Evolutionary conservation across 139 green algal species (phyloP).

Genomic region (Prasinococcaceae sp.): DNA sequence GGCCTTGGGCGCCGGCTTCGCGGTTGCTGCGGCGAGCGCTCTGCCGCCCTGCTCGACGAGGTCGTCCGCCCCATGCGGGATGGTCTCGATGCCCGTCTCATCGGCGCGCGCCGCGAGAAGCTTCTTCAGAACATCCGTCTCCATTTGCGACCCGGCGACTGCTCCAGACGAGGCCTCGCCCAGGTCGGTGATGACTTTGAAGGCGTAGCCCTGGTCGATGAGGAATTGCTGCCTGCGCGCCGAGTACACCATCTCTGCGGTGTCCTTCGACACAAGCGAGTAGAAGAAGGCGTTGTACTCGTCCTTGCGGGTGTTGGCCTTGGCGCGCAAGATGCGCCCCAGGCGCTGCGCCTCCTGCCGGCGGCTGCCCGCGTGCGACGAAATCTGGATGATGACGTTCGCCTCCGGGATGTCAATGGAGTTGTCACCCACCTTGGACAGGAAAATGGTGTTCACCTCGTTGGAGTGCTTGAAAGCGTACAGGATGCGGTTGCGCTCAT

Average conservation of each 20-base stretch:
- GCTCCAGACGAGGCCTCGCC: neutral
- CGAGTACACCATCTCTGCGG: conserved; percentile 93
- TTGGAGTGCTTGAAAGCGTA: conserved; percentile 82
- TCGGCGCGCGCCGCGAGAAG: conserved; percentile 51
- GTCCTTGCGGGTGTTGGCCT: conserved; percentile 32
- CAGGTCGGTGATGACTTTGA: no score
- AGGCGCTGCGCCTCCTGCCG: conserved; percentile 92
- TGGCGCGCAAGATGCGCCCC: conserved; percentile 88
- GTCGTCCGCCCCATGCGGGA: conserved; percentile 33
- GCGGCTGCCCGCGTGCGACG: conserved; percentile 73
- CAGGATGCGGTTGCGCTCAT: conserved; percentile 83
- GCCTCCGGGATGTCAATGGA: conserved; percentile 97
- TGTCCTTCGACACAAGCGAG: conserved; percentile 93
- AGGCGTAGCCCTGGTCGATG: conserved; percentile 94
- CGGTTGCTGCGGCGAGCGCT: conserved; percentile 9
- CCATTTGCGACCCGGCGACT: neutral
- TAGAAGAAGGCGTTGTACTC: conserved; percentile 99
- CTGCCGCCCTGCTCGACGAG: conserved; percentile 11
- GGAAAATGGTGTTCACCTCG: conserved; percentile 92
- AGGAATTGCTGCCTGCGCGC: conserved; percentile 97
- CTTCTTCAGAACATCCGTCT: neutral
- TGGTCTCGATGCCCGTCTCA: conserved; percentile 45
- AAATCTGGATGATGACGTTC: conserved; percentile 98
- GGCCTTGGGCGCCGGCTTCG: no score
- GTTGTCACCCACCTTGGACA: conserved; percentile 98